phyloP scores from a whole-genome alignment of 176 grass and related monocot species.

The Zizania latifolia region DNA sequence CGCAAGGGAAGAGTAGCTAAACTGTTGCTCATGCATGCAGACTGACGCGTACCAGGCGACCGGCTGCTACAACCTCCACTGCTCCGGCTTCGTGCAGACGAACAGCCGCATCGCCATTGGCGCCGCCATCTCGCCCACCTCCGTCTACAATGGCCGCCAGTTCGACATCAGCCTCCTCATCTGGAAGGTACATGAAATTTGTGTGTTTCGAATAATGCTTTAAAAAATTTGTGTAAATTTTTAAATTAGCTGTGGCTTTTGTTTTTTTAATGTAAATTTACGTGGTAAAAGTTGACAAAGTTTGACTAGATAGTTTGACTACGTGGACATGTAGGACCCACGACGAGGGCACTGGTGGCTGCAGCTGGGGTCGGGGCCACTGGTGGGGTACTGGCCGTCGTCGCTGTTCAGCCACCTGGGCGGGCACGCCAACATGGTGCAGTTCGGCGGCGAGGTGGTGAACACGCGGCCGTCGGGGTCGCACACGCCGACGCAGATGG shows the following conservation, averaged over 20 bases:
- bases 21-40: constrained; percentile 25
- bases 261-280: too few species aligned
- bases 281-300: too few species aligned
- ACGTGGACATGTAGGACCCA: constrained; percentile 37
- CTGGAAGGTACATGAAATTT: constrained; percentile 89
- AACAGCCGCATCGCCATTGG: constrained; percentile 80
- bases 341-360: constrained; percentile 82
- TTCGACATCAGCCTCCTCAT: constrained; percentile 80
- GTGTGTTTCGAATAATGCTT: too few species aligned
- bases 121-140: constrained; percentile 74
- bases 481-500: constrained; percentile 83
- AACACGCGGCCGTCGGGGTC: constrained; percentile 43
- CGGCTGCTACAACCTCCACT: constrained; percentile 92
- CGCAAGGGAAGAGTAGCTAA: background rate
- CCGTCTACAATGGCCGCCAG: constrained; percentile 48
- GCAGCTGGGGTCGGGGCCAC: constrained; percentile 54
- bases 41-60: constrained; percentile 86
- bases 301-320: too few species aligned
- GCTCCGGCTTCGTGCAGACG: constrained; percentile 90
- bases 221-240: too few species aligned
- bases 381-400: constrained; percentile 84
- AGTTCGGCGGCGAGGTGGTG: constrained; percentile 86
- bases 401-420: constrained; percentile 61
- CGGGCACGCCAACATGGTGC: constrained; percentile 75
- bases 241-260: too few species aligned